These are phyloP conservation scores for Paulownia fortunei DNA, from an alignment of 257 asterid genomes.

Conservation along the genomic window DNA sequence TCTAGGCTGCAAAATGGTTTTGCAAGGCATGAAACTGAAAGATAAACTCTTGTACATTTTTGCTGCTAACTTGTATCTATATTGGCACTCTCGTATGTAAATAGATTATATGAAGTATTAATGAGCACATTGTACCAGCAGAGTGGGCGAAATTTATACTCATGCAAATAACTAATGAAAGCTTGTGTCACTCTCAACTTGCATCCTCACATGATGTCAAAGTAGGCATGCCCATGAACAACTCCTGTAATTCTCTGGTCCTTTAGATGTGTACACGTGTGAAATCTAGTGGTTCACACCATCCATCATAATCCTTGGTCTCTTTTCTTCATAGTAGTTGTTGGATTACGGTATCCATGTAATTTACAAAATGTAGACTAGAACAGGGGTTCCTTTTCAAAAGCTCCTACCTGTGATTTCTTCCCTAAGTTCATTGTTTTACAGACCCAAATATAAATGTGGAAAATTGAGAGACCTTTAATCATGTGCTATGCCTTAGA, in stretches of 20 bases:
- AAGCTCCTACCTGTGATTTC: background rate
- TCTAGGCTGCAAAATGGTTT: conserved; percentile 46
- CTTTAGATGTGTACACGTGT: conserved; percentile 16
- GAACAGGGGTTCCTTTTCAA: conserved; percentile 25
- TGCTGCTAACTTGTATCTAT: conserved; percentile 25
- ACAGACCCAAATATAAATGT: conserved; percentile 16
- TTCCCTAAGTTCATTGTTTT: conserved; percentile 26
- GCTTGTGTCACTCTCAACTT: conserved; percentile 34
- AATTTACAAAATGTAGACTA: conserved; percentile 40
- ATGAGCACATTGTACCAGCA: conserved; percentile 23
- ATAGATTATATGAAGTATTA: background rate
- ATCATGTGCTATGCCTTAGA: background rate
- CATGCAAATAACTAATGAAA: background rate
- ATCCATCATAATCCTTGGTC: conserved; percentile 19
- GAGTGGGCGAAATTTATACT: conserved; percentile 29
- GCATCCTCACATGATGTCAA: conserved; percentile 32
- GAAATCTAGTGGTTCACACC: conserved; percentile 31
- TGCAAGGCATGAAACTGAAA: conserved; percentile 43
- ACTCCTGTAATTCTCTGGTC: conserved; percentile 17
- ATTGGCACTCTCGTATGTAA: conserved; percentile 23
- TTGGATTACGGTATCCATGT: conserved; percentile 33
- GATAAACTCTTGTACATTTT: conserved; percentile 42
- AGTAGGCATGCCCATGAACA: conserved; percentile 21
- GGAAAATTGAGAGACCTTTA: conserved; percentile 11
- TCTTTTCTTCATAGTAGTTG: conserved; percentile 32